phyloP scores from a whole-genome alignment of 306 rosid species.

The Ochetophila trinervis region DNA sequence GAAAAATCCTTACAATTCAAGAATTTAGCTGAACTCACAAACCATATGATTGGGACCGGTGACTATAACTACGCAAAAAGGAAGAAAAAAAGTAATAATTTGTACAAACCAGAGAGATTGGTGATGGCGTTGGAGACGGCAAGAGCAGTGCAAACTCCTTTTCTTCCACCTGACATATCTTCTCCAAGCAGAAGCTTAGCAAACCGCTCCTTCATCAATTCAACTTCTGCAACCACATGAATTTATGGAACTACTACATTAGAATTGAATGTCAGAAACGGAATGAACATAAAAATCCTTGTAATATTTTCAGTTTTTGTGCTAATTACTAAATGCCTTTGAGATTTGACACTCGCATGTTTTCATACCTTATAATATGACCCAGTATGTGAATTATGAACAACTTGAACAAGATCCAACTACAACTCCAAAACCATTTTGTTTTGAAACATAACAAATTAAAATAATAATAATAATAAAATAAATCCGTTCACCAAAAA shows the following conservation, averaged over 20 bases:
- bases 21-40: too few species aligned
- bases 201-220: slow-evolving; percentile 49
- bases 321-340: not conserved
- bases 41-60: too few species aligned
- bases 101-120: slow-evolving; percentile 43
- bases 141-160: slow-evolving; percentile 47
- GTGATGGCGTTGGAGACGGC: slow-evolving; percentile 51
- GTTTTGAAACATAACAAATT: too few species aligned
- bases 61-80: not conserved
- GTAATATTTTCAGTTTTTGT: not conserved
- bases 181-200: slow-evolving; percentile 51
- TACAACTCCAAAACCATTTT: too few species aligned
- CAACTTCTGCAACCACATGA: slow-evolving; percentile 27
- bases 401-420: too few species aligned
- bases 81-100: not conserved
- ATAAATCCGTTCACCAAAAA: too few species aligned
- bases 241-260: not conserved
- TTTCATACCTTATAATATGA: too few species aligned
- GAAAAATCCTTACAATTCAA: too few species aligned
- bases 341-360: too few species aligned
- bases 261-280: not conserved
- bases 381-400: too few species aligned
- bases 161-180: slow-evolving; percentile 53
- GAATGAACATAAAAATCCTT: not conserved
- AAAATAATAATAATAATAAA: too few species aligned